Percentiles rank a stretch among this genome's conserved stretches.
Evolutionary conservation across 148 eudicot genomes (phyloP).

Genomic region (Rhododendron ferrugineum): DNA sequence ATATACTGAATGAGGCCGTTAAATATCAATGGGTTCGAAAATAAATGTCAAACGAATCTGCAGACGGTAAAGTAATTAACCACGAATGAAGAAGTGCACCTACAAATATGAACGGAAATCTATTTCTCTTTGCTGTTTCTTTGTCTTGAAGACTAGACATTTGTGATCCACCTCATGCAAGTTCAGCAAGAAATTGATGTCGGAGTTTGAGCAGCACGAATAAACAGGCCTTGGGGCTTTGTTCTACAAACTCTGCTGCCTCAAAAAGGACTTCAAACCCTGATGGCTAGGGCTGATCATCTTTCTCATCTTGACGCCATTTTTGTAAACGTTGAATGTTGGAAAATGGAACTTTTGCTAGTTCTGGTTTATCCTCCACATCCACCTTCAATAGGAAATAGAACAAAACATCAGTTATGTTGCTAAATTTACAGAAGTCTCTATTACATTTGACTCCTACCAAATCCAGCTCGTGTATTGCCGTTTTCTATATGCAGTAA

Average conservation of each 20-base stretch:
- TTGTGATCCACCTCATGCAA: not conserved
- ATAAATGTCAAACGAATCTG: constrained; percentile 1
- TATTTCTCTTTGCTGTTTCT: not conserved
- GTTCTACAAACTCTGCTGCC: not conserved
- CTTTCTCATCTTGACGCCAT: constrained; percentile 16
- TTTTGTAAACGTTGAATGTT: constrained; percentile 8
- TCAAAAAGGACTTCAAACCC: constrained; percentile 1
- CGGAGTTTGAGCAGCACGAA: not conserved
- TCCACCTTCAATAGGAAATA: constrained; percentile 16
- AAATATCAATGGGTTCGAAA: not conserved
- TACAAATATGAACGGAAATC: constrained; percentile 12
- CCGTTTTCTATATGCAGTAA: not conserved
- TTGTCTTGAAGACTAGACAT: not conserved
- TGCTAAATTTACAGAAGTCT: not conserved
- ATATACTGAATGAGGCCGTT: not conserved
- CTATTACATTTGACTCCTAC: too few relatives aligned
- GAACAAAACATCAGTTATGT: not conserved
- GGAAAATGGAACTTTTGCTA: constrained; percentile 9
- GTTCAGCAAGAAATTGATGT: not conserved
- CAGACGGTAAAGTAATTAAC: not conserved
- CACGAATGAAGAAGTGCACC: not conserved
- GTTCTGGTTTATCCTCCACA: constrained; percentile 9
- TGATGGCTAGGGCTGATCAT: constrained; percentile 13
- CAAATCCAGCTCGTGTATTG: not conserved
- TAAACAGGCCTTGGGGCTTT: not conserved